phyloP scores from a whole-genome alignment of 805 yeast genomes.

The Jamesozyma hellenica region DNA sequence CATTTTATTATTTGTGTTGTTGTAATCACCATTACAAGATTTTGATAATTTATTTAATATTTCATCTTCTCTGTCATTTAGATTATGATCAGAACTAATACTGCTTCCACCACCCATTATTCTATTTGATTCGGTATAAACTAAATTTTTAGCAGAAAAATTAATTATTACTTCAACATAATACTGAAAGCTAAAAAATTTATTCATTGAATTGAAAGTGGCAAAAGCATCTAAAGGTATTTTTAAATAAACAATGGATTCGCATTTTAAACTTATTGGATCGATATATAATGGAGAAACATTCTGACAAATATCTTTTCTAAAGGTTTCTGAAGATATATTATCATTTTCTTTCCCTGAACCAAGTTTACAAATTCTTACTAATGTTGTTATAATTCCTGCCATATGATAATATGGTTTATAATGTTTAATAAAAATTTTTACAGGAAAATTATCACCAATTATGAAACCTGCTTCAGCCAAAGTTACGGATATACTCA shows the following conservation, averaged over 20 bases:
- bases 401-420: slow-evolving; percentile 57
- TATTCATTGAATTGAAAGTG: slow-evolving; percentile 54
- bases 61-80: slow-evolving; percentile 13
- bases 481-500: slow-evolving; percentile 36
- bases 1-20: not conserved
- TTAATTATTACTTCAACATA: slow-evolving; percentile 78
- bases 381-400: slow-evolving; percentile 71
- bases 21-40: too few relatives aligned
- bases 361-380: slow-evolving; percentile 63
- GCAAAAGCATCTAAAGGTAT: slow-evolving; percentile 85
- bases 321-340: slow-evolving; percentile 40
- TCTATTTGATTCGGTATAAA: slow-evolving; percentile 27
- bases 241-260: slow-evolving; percentile 50
- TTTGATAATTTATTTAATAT: not conserved
- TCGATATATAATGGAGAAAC: slow-evolving; percentile 63
- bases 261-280: slow-evolving; percentile 47
- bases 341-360: slow-evolving; percentile 41
- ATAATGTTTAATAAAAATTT: slow-evolving; percentile 55
- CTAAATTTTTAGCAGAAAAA: slow-evolving; percentile 49
- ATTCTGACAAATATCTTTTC: slow-evolving; percentile 75
- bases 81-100: too few relatives aligned
- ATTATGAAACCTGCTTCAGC: slow-evolving; percentile 63
- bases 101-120: slow-evolving; percentile 18
- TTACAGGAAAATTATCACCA: slow-evolving; percentile 73
- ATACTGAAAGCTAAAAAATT: slow-evolving; percentile 68